These are phyloP conservation scores for Cytospora piceae DNA, from an alignment of 2,329 filamentous ascomycete genomes.

Conservation along the genomic window DNA sequence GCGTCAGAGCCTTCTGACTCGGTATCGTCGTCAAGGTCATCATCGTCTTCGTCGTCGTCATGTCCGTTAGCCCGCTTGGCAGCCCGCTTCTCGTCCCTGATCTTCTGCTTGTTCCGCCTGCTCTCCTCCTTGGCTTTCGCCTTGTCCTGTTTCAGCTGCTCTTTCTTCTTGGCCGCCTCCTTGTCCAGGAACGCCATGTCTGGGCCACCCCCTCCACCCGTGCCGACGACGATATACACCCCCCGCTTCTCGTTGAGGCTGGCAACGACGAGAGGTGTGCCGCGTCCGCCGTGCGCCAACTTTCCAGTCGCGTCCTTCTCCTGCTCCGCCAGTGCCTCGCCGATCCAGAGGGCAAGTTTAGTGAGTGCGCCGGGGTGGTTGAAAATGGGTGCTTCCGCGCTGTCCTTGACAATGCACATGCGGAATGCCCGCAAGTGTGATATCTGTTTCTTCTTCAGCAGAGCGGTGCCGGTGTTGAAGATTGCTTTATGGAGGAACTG, in stretches of 20 bases:
- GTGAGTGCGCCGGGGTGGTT: constrained; percentile 90
- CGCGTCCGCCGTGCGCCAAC: constrained; percentile 68
- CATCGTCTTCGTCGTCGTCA: constrained; percentile 47
- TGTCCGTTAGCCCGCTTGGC: constrained; percentile 54
- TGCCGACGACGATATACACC: constrained; percentile 91
- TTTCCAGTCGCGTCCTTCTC: constrained; percentile 77
- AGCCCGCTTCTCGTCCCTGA: constrained; percentile 63
- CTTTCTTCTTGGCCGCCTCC: constrained; percentile 65
- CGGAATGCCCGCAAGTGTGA: constrained; percentile 90
- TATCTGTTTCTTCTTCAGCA: constrained; percentile 93
- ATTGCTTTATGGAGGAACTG: constrained; percentile 92
- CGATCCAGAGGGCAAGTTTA: constrained; percentile 92
- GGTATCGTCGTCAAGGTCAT: constrained; percentile 55
- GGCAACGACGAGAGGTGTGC: constrained; percentile 87
- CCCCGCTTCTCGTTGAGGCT: constrained; percentile 85
- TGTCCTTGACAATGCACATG: constrained; percentile 94
- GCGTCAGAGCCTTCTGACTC: constrained; percentile 47
- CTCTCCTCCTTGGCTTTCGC: constrained; percentile 64
- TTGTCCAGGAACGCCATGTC: constrained; percentile 71
- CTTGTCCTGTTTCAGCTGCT: constrained; percentile 66
- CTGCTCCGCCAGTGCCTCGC: constrained; percentile 87
- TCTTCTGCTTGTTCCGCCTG: constrained; percentile 59
- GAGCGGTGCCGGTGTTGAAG: constrained; percentile 84
- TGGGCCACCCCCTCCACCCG: constrained; percentile 81
- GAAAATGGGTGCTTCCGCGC: constrained; percentile 88